Conservation (phyloP, 2,329 filamentous ascomycete genomes). For the Nemania sp. region DNA sequence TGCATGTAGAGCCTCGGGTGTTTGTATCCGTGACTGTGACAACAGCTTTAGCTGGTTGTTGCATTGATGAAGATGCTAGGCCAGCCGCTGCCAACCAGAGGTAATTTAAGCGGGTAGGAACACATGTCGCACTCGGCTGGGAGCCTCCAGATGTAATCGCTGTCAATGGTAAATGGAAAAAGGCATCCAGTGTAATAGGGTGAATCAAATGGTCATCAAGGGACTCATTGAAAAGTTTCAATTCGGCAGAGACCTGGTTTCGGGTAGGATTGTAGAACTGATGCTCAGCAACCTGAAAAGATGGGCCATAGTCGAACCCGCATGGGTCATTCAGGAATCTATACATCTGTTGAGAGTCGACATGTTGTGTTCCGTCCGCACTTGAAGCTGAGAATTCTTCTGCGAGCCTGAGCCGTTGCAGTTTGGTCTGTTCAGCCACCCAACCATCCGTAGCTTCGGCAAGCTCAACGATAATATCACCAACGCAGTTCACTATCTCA, state of each 20-base stretch:
- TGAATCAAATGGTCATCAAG: conserved; percentile 32
- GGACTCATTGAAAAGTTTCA: background rate
- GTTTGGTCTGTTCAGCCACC: background rate
- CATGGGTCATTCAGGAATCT: conserved; percentile 14
- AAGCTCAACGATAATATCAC: conserved; percentile 24
- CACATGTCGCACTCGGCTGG: conserved; percentile 28
- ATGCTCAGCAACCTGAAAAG: conserved; percentile 9
- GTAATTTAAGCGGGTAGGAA: conserved; percentile 25
- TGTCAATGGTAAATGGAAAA: conserved; percentile 29
- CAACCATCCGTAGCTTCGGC: conserved; percentile 10
- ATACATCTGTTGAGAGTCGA: conserved; percentile 20
- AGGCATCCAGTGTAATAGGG: conserved; percentile 34
- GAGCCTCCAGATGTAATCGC: conserved; percentile 30
- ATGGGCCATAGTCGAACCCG: conserved; percentile 27
- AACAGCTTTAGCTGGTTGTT: background rate
- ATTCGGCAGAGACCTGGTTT: conserved; percentile 4
- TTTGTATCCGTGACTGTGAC: conserved; percentile 1
- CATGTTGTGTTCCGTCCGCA: too few species aligned
- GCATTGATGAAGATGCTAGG: conserved; percentile 5
- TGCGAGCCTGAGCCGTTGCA: background rate
- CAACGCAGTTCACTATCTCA: conserved; percentile 28
- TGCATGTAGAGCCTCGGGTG: conserved; percentile 21
- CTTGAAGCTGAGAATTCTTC: background rate
- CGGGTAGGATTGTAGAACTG: background rate
- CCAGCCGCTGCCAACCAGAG: conserved; percentile 34